These are phyloP conservation scores for Endocalyx cinctus DNA, from an alignment of 2,329 filamentous ascomycete genomes.

Conservation along the genomic window DNA sequence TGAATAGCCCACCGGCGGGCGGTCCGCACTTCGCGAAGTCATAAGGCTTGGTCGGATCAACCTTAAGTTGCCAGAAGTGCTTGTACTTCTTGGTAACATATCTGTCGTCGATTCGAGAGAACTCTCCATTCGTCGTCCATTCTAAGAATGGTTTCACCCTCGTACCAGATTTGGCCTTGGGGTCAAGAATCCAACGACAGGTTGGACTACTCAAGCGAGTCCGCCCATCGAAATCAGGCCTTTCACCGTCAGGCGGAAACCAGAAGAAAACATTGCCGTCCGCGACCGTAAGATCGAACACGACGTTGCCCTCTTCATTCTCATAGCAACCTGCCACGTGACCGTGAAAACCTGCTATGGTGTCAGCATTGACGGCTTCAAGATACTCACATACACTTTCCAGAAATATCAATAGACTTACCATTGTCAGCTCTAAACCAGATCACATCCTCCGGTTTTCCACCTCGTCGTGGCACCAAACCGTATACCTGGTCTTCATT, in stretches of 20 bases:
- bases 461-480: conserved; percentile 45
- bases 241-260: conserved; percentile 33
- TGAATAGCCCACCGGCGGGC: conserved; percentile 39
- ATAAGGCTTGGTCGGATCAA: conserved; percentile 33
- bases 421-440: conserved; percentile 50
- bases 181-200: conserved; percentile 36
- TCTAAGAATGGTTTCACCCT: conserved; percentile 30
- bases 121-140: conserved; percentile 43
- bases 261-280: conserved; percentile 43
- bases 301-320: conserved; percentile 38
- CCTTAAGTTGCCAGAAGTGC: conserved; percentile 42
- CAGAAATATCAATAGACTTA: conserved; percentile 26
- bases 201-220: conserved; percentile 35
- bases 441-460: conserved; percentile 46
- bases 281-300: conserved; percentile 38
- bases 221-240: conserved; percentile 19
- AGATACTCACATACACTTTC: too few relatives aligned
- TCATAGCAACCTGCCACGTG: conserved; percentile 46
- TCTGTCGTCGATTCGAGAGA: conserved; percentile 45
- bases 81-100: conserved; percentile 38
- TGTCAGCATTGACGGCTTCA: not conserved
- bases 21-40: conserved; percentile 41
- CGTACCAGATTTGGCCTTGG: conserved; percentile 28
- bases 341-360: conserved; percentile 36
- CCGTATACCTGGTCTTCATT: conserved; percentile 53